Evolutionary conservation across 805 yeast species (phyloP), one percentile per base, ranked within the genome.

Genomic region (Candida dajiaensis): DNA sequence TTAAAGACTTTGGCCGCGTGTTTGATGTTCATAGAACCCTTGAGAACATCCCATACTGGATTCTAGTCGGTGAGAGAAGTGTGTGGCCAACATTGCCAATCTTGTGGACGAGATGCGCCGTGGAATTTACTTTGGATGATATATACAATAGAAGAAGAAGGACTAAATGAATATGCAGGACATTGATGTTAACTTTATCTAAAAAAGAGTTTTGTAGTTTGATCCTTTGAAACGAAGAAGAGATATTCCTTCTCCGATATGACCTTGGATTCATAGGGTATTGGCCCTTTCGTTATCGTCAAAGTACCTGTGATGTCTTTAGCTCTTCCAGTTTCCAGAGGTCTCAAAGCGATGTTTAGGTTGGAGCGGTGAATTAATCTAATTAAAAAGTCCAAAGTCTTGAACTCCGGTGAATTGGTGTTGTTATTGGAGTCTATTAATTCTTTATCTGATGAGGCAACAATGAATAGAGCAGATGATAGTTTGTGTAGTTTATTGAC

Each of bases 1-100:
- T 59, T 9, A 54, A 47, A 29, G 64, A 60, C 38, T 60, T 59
- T 39, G 57, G 61, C 3, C 51, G 63, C 35, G 62, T 60, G 8
- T 60, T 60, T 44, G 70, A 89, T 54, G 77, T 88, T 50, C 83
- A 89, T 39, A 71, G 89, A 53, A 82, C 89, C 0, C 77, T 89
- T 57, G 96, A 89, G 59, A 89, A 88, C 62, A 83, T 89, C 20
- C 85, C 89, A 6, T 88, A 89, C 60, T 92, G 97, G 95, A 80
- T 89, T 13, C 69, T 77, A 44, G 88, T 90, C 28, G 99, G 99
- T 6, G 97, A 92, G 63, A 72, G 85, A 52, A 85, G 96, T 39
- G 89, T 89, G 2, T 94, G 98, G 98, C 95, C 96, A 1, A 77
- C 88, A 43, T 72, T 88, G 50, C 88, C 96, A 0, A 69, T 89